phyloP scores from a whole-genome alignment of 1,284 basidiomycete genomes.

The Volvariella volvacea region DNA sequence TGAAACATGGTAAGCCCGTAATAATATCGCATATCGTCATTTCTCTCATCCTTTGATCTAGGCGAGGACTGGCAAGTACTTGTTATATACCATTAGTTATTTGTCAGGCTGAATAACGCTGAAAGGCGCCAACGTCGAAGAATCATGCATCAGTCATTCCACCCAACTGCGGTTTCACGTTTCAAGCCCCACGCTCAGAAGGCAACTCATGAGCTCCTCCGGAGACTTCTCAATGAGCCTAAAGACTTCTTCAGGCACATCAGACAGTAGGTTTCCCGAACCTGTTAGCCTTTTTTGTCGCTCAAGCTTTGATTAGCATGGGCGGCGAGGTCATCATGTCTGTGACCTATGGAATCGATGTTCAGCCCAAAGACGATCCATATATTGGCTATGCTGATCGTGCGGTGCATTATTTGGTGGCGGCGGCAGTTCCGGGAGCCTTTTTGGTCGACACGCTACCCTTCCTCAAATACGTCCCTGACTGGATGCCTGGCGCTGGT shows the following conservation, averaged over 20 bases:
- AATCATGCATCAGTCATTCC: constrained; percentile 19
- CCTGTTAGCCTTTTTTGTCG: too few species aligned
- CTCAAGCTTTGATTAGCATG: too few species aligned
- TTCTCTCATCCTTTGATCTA: neutral
- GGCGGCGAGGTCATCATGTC: constrained; percentile 15
- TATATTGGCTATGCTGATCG: constrained; percentile 12
- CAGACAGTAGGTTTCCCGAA: constrained; percentile 14
- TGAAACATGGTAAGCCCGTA: constrained; percentile 14
- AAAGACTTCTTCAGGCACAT: constrained; percentile 16
- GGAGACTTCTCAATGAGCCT: constrained; percentile 15
- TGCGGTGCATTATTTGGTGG: constrained; percentile 8
- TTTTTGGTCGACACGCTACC: constrained; percentile 15
- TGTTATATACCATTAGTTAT: too few species aligned
- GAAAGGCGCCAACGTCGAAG: constrained; percentile 18
- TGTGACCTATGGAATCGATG: constrained; percentile 20
- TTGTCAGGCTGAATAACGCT: neutral
- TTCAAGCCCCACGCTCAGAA: constrained; percentile 15
- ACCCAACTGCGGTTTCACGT: constrained; percentile 11
- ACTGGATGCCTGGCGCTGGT: constrained; percentile 18
- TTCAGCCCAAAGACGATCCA: constrained; percentile 19
- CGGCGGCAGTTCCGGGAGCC: constrained; percentile 12
- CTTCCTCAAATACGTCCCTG: constrained; percentile 14
- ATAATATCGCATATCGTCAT: neutral
- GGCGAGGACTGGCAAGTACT: too few species aligned
- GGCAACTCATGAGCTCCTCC: constrained; percentile 15